Evolutionary conservation across 176 grass and related monocot species (phyloP).

Genomic region (Lolium multiflorum): DNA sequence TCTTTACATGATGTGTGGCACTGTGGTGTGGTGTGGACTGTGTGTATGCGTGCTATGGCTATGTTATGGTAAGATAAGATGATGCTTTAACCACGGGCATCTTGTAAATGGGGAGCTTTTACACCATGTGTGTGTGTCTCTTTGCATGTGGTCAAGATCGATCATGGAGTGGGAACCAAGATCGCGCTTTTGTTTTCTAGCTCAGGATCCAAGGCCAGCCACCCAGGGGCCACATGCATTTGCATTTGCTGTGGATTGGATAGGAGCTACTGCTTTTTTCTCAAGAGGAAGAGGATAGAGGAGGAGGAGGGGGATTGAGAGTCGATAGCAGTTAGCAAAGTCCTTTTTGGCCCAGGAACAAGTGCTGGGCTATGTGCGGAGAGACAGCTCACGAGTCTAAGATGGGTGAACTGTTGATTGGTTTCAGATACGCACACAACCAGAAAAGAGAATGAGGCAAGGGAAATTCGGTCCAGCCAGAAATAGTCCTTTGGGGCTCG

Average conservation of each 20-base stretch:
- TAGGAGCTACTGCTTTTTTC: background rate
- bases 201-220: conserved; percentile 25
- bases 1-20: conserved; percentile 25
- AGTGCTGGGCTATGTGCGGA: background rate
- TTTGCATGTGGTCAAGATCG: conserved; percentile 40
- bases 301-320: too few relatives aligned
- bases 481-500: too few relatives aligned
- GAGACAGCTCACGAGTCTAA: background rate
- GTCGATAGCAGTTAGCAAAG: background rate
- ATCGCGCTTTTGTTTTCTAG: conserved; percentile 32
- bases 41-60: background rate
- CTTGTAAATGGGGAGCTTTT: background rate
- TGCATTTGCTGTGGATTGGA: background rate
- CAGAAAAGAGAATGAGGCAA: background rate
- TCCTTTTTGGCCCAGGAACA: background rate
- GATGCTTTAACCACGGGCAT: conserved; percentile 5
- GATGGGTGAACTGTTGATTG: background rate
- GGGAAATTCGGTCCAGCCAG: background rate
- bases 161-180: conserved; percentile 31
- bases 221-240: background rate
- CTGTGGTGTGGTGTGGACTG: conserved; percentile 19
- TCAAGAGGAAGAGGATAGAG: too few relatives aligned
- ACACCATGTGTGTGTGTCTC: conserved; percentile 7
- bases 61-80: background rate
- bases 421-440: background rate